Evolutionary conservation across 2,329 filamentous ascomycete genomes (phyloP), one percentile per base, ranked within the genome.

Genomic region (Colletotrichum sp.): DNA sequence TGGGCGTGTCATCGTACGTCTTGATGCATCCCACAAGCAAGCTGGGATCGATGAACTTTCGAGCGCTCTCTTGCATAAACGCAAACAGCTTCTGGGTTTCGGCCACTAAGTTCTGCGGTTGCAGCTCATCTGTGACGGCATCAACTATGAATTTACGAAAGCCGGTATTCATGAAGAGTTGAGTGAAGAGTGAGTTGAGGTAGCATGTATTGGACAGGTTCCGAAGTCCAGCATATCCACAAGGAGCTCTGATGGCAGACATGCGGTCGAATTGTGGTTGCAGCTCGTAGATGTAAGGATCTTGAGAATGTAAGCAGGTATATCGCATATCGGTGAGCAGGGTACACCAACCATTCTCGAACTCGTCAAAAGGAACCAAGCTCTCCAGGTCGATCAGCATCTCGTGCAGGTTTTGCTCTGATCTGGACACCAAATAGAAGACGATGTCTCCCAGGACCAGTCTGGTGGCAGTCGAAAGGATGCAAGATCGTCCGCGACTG

Each of bases 171-270:
- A 98, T 98, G 87, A 96, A 99, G 1, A 99, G 91, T 82, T 99
- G 97, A 0, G 96, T 96, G 76, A 98, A 90, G 1, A 99, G 88
- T 1, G 97, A 98, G 83, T 99, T 99, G 82, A 98, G 90, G 82
- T 99, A 99, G 85, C 97, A 99, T 1, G 98, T 98, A 82, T 98
- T 98, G 12, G 95, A 97, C 19, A 98, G 90, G 80, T 99, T 99
- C 72, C 91, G 91, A n/a, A 99, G 85, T 2, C 97, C 97, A n/a
- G 94, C 92, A 82, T 98, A 98, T 25, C 95, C 96, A 77, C 94
- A 94, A 2, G 91, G 85, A 3, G 95, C 92, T 77, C 95, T 92
- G n/a, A 98, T 90, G 19, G 92, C 90, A 80, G 91, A 93, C 52
- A 84, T 85, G 39, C 93, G 89, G 67, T 96, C 94, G 77, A 94